phyloP scores from a whole-genome alignment of 352 stramenopile species.

The Globisporangium rhizosaccharum region DNA sequence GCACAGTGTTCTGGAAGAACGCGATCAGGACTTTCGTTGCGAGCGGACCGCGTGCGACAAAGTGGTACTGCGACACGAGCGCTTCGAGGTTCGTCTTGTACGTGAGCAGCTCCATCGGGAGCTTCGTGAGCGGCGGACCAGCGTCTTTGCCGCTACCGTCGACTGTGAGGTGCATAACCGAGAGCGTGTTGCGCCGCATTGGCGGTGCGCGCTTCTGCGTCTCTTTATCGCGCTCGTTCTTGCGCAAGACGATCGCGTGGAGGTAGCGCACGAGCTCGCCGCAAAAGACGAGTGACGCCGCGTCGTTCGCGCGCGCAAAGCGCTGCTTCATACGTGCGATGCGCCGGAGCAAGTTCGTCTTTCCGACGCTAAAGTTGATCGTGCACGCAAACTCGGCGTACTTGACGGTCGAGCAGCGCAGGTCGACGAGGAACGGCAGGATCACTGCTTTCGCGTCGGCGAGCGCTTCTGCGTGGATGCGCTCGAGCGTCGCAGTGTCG shows the following conservation, averaged over 20 bases:
- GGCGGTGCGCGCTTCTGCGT: slow-evolving; percentile 36
- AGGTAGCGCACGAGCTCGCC: slow-evolving; percentile 58
- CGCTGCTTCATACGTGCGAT: slow-evolving; percentile 34
- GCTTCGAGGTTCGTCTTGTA: slow-evolving; percentile 79
- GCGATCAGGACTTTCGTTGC: slow-evolving; percentile 41
- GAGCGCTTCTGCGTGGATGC: slow-evolving; percentile 45
- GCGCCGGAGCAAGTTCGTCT: slow-evolving; percentile 51
- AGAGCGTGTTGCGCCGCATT: slow-evolving; percentile 42
- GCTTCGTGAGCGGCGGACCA: slow-evolving; percentile 27
- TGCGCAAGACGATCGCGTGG: slow-evolving; percentile 59
- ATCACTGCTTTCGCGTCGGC: slow-evolving; percentile 41
- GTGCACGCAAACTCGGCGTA: slow-evolving; percentile 39
- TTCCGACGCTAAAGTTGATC: slow-evolving; percentile 50
- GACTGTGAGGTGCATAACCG: slow-evolving; percentile 32
- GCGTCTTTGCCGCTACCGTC: slow-evolving; percentile 15
- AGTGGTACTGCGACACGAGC: slow-evolving; percentile 77
- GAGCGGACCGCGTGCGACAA: slow-evolving; percentile 54
- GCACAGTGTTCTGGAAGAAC: slow-evolving; percentile 54
- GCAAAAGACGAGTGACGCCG: slow-evolving; percentile 61
- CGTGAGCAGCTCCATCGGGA: slow-evolving; percentile 62
- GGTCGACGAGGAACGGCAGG: slow-evolving; percentile 46
- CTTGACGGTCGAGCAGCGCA: slow-evolving; percentile 26
- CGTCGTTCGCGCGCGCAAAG: slow-evolving; percentile 62
- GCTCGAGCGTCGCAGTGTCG: slow-evolving; percentile 30
- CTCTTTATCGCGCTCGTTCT: slow-evolving; percentile 60